These are phyloP conservation scores for Tolypocladium pustulatum DNA, from an alignment of 2,329 filamentous ascomycete genomes.

Conservation along the genomic window DNA sequence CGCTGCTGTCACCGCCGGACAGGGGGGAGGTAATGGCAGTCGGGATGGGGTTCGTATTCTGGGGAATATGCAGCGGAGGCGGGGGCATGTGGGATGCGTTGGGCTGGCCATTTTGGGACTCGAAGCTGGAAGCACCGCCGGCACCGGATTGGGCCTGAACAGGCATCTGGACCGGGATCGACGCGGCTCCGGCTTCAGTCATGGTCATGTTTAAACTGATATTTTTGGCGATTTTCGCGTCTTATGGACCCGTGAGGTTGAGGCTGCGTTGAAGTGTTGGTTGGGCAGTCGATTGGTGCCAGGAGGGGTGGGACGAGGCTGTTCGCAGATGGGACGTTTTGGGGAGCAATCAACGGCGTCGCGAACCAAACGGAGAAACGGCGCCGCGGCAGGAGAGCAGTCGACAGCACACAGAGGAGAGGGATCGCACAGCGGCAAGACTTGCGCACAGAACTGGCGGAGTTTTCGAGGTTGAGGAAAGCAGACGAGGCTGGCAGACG, in stretches of 20 bases:
- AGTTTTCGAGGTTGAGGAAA: neutral
- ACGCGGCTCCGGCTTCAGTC: conserved; percentile 63
- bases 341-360: neutral
- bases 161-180: conserved; percentile 55
- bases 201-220: conserved; percentile 37
- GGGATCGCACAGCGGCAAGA: neutral
- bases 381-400: neutral
- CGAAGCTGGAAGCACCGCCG: conserved; percentile 52
- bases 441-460: neutral
- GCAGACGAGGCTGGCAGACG: neutral
- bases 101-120: conserved; percentile 59
- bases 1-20: conserved; percentile 52
- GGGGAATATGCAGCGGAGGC: conserved; percentile 84
- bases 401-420: neutral
- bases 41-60: conserved; percentile 92
- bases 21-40: conserved; percentile 85
- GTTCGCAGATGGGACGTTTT: neutral
- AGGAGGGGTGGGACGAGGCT: conserved; percentile 3
- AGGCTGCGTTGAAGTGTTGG: neutral
- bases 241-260: neutral
- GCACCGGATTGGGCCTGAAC: conserved; percentile 59
- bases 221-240: neutral
- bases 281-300: neutral
- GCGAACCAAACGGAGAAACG: neutral
- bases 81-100: conserved; percentile 76